Evolutionary conservation across 2,329 filamentous ascomycete genomes (phyloP).

Genomic region (Epichloe gansuensis): DNA sequence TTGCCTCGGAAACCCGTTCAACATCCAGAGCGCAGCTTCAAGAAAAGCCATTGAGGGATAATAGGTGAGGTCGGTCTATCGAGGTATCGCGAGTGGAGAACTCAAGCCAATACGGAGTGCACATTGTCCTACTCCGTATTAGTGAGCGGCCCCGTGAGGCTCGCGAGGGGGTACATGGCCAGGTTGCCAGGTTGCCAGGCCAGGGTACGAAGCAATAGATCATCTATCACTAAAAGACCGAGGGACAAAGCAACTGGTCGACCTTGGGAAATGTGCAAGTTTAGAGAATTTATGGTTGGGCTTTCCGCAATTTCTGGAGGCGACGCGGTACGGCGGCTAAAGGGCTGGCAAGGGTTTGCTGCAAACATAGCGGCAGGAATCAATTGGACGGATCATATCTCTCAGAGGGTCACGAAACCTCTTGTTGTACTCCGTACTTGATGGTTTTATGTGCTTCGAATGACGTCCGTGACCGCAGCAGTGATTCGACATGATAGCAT

Average conservation of each 20-base stretch:
- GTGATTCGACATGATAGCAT: no score
- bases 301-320: not conserved
- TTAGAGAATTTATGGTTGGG: not conserved
- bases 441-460: no score
- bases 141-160: not conserved
- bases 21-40: not conserved
- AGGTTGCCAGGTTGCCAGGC: not conserved
- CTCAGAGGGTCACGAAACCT: no score
- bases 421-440: no score
- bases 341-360: no score
- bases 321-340: no score
- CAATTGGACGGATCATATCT: no score
- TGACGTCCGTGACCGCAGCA: no score
- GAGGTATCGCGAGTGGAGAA: not conserved
- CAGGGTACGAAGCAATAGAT: conserved; percentile 9
- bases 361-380: no score
- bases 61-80: not conserved
- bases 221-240: conserved; percentile 21
- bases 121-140: no score
- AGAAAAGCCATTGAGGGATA: not conserved
- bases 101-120: not conserved
- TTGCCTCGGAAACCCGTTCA: not conserved
- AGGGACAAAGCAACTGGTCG: conserved; percentile 1
- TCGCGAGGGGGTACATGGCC: no score
- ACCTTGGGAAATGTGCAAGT: not conserved